Conservation (phyloP, 148 eudicot genomes). For the Fagopyrum tataricum region DNA sequence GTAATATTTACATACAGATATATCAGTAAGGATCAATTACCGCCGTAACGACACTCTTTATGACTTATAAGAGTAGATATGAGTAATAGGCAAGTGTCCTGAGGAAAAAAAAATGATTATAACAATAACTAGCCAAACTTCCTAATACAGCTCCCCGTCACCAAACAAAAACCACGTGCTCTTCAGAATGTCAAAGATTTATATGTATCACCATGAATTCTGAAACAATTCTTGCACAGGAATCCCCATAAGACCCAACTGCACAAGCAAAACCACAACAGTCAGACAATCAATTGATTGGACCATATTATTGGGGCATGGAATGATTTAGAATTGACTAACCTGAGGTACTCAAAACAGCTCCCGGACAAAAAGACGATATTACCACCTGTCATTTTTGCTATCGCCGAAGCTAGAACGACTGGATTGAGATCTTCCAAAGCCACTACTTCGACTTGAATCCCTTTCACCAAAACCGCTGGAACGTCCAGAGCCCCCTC, state of each 20-base stretch:
- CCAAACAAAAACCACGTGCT: not conserved
- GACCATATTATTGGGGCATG: not conserved
- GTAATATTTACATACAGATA: conserved; percentile 2
- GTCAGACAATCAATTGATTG: no score
- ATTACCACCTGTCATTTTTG: not conserved
- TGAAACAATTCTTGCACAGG: not conserved
- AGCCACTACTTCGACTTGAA: conserved; percentile 22
- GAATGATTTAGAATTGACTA: not conserved
- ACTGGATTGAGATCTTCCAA: conserved; percentile 24
- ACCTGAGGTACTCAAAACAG: not conserved
- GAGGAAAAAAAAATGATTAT: not conserved
- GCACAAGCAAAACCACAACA: not conserved
- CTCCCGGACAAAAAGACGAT: not conserved
- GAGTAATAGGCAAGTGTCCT: not conserved
- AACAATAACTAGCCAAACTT: not conserved
- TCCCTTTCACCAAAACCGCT: conserved; percentile 36
- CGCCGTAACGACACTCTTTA: conserved; percentile 1
- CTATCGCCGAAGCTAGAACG: conserved; percentile 40
- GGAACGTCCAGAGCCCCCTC: conserved; percentile 46
- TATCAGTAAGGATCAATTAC: conserved; percentile 3
- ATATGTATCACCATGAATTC: conserved; percentile 1
- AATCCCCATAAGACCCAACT: conserved; percentile 2
- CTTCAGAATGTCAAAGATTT: not conserved
- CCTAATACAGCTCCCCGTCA: not conserved
- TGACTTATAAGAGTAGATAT: not conserved